phyloP scores from a whole-genome alignment of 805 yeast genomes.

The Yarrowia hollandica region DNA sequence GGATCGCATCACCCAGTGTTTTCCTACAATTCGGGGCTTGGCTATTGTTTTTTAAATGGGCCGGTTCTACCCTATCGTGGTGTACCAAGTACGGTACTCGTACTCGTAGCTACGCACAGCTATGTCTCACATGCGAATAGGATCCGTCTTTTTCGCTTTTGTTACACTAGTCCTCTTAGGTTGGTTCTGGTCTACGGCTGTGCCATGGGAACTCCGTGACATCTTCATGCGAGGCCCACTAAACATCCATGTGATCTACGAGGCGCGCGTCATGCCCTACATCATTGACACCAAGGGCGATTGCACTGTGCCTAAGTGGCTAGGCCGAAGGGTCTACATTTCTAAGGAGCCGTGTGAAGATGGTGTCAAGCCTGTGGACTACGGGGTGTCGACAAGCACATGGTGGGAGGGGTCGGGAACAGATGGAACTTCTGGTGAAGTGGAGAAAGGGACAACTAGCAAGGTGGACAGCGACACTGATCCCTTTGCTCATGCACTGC shows the following conservation, averaged over 20 bases:
- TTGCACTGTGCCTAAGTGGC: slow-evolving; percentile 2
- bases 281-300: not conserved
- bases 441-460: not conserved
- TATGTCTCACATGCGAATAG: too few relatives aligned
- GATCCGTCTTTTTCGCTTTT: too few relatives aligned
- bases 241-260: not conserved
- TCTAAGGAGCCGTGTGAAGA: not conserved
- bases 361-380: not conserved
- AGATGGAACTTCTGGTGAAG: too few relatives aligned
- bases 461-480: not conserved
- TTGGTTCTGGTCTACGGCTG: not conserved
- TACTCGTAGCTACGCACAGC: too few relatives aligned
- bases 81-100: too few relatives aligned
- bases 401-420: not conserved
- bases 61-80: too few relatives aligned
- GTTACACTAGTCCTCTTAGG: too few relatives aligned
- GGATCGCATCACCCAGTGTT: too few relatives aligned
- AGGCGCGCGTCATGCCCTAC: slow-evolving; percentile 5
- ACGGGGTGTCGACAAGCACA: not conserved
- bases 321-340: not conserved
- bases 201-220: not conserved
- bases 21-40: too few relatives aligned
- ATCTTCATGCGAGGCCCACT: not conserved
- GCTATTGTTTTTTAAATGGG: too few relatives aligned
- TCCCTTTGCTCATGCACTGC: not conserved